Conservation (phyloP, 75 land plant genomes). For the Cryptomeria japonica region DNA sequence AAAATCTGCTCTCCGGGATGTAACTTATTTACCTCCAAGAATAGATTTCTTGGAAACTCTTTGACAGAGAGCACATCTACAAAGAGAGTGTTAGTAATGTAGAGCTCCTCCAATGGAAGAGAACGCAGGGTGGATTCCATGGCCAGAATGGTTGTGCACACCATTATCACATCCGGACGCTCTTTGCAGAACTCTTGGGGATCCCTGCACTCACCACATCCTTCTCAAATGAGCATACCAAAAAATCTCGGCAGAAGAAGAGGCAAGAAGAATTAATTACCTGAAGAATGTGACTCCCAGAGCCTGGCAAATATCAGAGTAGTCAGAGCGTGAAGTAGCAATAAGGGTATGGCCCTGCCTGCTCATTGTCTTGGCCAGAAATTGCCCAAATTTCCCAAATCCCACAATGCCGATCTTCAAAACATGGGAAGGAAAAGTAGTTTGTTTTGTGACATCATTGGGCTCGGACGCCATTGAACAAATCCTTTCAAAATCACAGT, state of each 20-base stretch:
- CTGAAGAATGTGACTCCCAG: constrained; percentile 55
- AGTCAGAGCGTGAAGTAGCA: constrained; percentile 68
- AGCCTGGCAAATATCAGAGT: constrained; percentile 30
- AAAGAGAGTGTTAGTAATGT: constrained; percentile 57
- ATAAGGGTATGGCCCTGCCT: constrained; percentile 61
- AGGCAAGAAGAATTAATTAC: not conserved
- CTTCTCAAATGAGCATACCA: too few relatives aligned
- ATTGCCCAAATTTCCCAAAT: constrained; percentile 77
- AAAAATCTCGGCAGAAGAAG: too few relatives aligned
- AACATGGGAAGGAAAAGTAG: too few relatives aligned
- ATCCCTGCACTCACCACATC: constrained; percentile 31
- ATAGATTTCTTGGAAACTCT: constrained; percentile 69
- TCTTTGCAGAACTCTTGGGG: constrained; percentile 67
- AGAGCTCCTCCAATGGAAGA: constrained; percentile 57
- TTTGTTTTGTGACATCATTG: too few relatives aligned
- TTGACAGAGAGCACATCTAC: constrained; percentile 85
- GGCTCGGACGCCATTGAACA: too few relatives aligned
- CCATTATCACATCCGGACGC: constrained; percentile 68
- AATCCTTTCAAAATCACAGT: too few relatives aligned
- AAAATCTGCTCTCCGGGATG: too few relatives aligned
- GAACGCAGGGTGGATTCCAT: constrained; percentile 43
- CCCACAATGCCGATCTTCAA: constrained; percentile 73
- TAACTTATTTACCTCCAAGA: constrained; percentile 44
- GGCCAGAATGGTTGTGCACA: constrained; percentile 75
- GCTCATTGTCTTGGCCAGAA: constrained; percentile 59